phyloP scores from a whole-genome alignment of 2,329 filamentous ascomycete species.

The Chrysoporthe cubensis region DNA sequence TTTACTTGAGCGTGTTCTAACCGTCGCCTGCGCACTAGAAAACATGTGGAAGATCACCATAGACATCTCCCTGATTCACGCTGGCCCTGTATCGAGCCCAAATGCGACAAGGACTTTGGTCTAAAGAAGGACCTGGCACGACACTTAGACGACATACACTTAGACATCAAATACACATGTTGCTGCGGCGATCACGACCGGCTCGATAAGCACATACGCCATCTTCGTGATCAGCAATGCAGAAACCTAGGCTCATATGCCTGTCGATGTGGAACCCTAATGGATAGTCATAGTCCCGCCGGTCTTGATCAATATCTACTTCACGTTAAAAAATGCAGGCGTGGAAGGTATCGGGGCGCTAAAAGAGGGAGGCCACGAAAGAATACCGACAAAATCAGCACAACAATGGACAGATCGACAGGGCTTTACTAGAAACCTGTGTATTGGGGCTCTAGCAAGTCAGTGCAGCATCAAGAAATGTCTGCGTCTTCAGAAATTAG shows the following conservation, averaged over 20 bases:
- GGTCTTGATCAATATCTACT: not conserved
- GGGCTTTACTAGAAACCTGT: not conserved
- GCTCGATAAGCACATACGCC: not conserved
- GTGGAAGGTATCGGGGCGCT: not conserved
- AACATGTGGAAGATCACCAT: not conserved
- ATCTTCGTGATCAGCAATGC: not conserved
- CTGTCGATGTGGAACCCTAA: slow-evolving; percentile 12
- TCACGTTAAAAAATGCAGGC: not conserved
- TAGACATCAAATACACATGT: slow-evolving; percentile 2
- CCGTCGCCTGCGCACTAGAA: not conserved
- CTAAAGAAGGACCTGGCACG: slow-evolving; percentile 4
- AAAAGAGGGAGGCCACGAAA: slow-evolving; percentile 17
- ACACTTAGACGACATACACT: slow-evolving; percentile 1
- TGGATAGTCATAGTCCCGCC: slow-evolving; percentile 1
- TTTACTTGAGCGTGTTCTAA: not conserved
- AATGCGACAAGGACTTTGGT: not conserved
- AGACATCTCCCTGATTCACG: no score
- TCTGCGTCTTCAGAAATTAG: not conserved
- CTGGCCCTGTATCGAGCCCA: slow-evolving; percentile 7
- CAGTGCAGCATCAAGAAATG: not conserved
- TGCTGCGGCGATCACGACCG: not conserved
- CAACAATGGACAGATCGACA: not conserved
- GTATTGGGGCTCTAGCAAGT: slow-evolving; percentile 2
- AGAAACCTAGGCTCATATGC: not conserved
- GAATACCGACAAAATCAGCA: not conserved